These are phyloP conservation scores for Leccinum variicolor DNA, from an alignment of 768 basidiomycete genomes.

Conservation along the genomic window DNA sequence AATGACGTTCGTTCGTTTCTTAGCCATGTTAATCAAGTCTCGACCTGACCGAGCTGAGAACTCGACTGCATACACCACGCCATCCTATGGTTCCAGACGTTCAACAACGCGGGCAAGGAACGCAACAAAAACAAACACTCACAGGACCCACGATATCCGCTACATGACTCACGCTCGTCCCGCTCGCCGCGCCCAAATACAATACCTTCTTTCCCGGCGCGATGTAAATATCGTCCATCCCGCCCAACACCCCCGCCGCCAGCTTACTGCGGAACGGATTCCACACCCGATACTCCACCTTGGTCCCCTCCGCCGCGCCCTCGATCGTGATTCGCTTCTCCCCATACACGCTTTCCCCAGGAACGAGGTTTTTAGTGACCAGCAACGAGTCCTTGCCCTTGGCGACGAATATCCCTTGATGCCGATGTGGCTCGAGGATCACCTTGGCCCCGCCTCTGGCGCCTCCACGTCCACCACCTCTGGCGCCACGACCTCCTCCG, in stretches of 20 bases:
- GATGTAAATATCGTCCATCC: constrained; percentile 91
- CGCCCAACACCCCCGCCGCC: constrained; percentile 94
- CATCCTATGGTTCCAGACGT: constrained; percentile 56
- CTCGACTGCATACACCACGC: constrained; percentile 97
- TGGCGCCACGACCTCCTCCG: constrained; percentile 45
- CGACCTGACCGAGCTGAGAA: constrained; percentile 96
- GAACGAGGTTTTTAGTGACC: constrained; percentile 97
- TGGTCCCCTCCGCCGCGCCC: constrained; percentile 68
- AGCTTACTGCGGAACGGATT: constrained; percentile 98
- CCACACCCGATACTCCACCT: constrained; percentile 98
- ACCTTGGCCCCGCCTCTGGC: constrained; percentile 82
- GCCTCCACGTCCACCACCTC: constrained; percentile 66
- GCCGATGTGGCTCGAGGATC: constrained; percentile 92
- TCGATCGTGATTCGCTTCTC: constrained; percentile 96
- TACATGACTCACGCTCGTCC: constrained; percentile 97
- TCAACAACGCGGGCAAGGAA: constrained; percentile 5
- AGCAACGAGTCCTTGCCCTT: constrained; percentile 96
- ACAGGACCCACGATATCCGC: constrained; percentile 98
- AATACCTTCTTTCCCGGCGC: constrained; percentile 93
- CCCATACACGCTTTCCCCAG: constrained; percentile 97
- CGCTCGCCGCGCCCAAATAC: constrained; percentile 96
- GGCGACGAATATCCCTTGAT: constrained; percentile 93
- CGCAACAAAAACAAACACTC: constrained; percentile 26
- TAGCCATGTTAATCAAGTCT: constrained; percentile 98
- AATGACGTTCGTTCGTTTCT: constrained; percentile 98